Evolutionary conservation across 2,329 filamentous ascomycete genomes (phyloP).

Genomic region (Penicillium concentricum): DNA sequence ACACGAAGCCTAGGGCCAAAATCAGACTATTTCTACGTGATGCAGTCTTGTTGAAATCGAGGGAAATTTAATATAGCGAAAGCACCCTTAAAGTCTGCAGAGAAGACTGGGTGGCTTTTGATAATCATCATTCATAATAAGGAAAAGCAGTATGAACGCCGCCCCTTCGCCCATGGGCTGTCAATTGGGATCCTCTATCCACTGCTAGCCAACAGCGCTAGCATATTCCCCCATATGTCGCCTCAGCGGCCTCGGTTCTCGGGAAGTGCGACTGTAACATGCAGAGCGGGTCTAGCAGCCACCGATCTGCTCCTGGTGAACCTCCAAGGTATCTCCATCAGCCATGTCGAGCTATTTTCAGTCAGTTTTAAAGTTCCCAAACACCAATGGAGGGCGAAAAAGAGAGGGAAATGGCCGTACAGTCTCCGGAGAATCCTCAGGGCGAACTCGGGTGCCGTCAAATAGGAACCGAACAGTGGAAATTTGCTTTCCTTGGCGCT

Average conservation of each 20-base stretch:
- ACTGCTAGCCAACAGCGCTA: neutral
- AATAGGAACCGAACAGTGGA: conserved; percentile 90
- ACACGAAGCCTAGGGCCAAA: neutral
- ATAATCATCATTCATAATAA: conserved; percentile 21
- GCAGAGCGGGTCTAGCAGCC: conserved; percentile 49
- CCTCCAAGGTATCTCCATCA: conserved; percentile 93
- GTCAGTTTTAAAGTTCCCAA: conserved; percentile 17
- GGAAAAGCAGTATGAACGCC: conserved; percentile 17
- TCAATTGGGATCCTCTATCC: neutral
- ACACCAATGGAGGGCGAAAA: neutral
- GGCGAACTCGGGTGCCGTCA: conserved; percentile 88
- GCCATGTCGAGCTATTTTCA: conserved; percentile 81
- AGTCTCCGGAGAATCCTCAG: conserved; percentile 83
- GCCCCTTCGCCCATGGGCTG: conserved; percentile 5
- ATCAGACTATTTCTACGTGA: neutral
- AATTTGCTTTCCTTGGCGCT: conserved; percentile 85
- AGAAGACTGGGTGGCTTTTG: conserved; percentile 9
- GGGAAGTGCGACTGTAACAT: neutral
- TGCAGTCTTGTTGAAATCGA: neutral
- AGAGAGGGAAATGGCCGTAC: conserved; percentile 56
- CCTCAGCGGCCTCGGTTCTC: neutral
- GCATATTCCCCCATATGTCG: neutral
- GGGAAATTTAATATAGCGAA: conserved; percentile 2
- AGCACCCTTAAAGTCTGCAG: conserved; percentile 4
- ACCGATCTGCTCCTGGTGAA: conserved; percentile 97